These are phyloP conservation scores for Psilocybe cyanescens DNA, from an alignment of 768 basidiomycete genomes.

Conservation along the genomic window DNA sequence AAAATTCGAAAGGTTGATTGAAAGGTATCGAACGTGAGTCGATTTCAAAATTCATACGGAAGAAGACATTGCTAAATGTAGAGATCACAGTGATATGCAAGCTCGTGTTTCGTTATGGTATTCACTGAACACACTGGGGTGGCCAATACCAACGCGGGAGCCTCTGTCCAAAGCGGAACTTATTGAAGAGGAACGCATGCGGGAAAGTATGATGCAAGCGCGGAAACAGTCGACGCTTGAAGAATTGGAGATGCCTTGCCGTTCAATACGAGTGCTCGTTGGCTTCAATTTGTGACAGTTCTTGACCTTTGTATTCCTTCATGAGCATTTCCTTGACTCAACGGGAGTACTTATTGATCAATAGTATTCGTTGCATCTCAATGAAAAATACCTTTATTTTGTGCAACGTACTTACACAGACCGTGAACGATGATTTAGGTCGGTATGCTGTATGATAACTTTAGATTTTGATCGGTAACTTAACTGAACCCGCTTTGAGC, in stretches of 20 bases:
- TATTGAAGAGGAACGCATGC: constrained; percentile 66
- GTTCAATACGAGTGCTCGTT: constrained; percentile 62
- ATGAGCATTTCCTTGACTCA: background rate
- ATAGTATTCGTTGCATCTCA: background rate
- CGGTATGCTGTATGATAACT: background rate
- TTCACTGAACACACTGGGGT: constrained; percentile 61
- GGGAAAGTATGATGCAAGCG: constrained; percentile 64
- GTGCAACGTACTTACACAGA: background rate
- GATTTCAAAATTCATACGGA: background rate
- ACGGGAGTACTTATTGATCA: background rate
- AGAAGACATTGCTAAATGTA: background rate
- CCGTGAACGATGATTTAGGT: too few relatives aligned
- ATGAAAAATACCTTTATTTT: background rate
- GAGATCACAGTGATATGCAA: constrained; percentile 60
- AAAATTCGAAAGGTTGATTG: constrained; percentile 62
- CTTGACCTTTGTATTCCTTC: background rate
- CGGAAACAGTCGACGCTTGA: constrained; percentile 53
- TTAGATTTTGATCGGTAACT: background rate
- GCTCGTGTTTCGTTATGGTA: constrained; percentile 67
- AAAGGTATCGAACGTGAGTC: constrained; percentile 58
- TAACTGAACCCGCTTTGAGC: constrained; percentile 12
- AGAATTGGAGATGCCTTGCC: constrained; percentile 56
- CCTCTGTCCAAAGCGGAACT: constrained; percentile 71
- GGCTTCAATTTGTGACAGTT: constrained; percentile 51
- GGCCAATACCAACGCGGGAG: constrained; percentile 61